Conservation (phyloP, 805 yeast genomes). For the Metschnikowia borealis region DNA sequence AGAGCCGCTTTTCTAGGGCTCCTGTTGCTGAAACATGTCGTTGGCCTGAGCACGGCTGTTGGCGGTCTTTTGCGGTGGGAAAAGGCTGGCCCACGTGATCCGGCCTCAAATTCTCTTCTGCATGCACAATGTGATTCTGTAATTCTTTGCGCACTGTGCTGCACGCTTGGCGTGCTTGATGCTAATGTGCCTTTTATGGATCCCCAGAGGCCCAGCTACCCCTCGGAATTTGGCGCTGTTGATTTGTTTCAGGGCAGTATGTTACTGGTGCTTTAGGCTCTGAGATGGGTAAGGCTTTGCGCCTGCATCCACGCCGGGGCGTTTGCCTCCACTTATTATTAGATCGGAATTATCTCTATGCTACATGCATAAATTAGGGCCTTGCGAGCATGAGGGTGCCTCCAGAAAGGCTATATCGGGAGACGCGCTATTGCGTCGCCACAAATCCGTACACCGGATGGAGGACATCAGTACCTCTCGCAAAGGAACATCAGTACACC, state of each 20-base stretch:
- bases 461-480: neutral
- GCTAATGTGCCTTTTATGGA: neutral
- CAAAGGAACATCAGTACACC: neutral
- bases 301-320: neutral
- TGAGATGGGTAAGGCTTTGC: too few relatives aligned
- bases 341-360: neutral
- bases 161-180: slow-evolving; percentile 1
- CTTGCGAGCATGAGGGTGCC: neutral
- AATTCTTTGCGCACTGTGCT: slow-evolving; percentile 2
- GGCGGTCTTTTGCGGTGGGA: too few relatives aligned
- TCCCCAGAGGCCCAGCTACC: neutral
- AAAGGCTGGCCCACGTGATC: neutral
- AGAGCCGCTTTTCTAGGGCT: neutral
- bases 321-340: neutral
- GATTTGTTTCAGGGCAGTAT: neutral
- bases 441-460: neutral
- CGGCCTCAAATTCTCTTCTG: neutral
- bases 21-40: neutral
- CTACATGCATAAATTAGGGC: neutral
- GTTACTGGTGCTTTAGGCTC: too few relatives aligned
- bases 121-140: slow-evolving; percentile 1
- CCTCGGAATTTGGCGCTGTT: neutral
- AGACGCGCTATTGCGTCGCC: too few relatives aligned
- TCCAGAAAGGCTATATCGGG: neutral
- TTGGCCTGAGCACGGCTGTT: neutral